Evolutionary conservation across 495 filamentous ascomycete genomes (phyloP).

Genomic region (Penicillium subrubescens): DNA sequence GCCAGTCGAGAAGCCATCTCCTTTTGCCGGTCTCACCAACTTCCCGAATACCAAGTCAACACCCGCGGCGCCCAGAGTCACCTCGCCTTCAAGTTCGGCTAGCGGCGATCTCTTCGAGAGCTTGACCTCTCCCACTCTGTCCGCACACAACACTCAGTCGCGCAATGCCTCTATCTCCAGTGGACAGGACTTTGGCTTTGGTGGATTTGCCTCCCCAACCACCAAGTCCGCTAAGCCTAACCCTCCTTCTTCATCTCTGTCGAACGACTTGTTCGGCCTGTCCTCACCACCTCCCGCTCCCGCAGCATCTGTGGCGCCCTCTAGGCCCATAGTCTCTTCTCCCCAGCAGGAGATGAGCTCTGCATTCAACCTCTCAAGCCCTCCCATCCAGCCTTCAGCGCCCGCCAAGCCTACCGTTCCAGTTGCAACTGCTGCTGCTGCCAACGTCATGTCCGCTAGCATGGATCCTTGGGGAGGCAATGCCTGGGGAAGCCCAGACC

Average conservation of each 20-base stretch:
- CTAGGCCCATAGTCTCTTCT: conserved; percentile 40
- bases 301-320: conserved; percentile 44
- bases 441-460: conserved; percentile 35
- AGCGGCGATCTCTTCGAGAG: conserved; percentile 78
- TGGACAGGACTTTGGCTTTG: conserved; percentile 56
- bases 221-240: conserved; percentile 43
- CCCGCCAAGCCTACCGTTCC: conserved; percentile 40
- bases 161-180: conserved; percentile 49
- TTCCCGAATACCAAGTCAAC: conserved; percentile 59
- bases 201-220: conserved; percentile 44
- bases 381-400: conserved; percentile 48
- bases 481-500: conserved; percentile 54
- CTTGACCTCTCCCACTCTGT: conserved; percentile 57
- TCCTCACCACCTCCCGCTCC: conserved; percentile 56
- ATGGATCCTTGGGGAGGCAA: conserved; percentile 55
- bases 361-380: conserved; percentile 78
- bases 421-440: conserved; percentile 34
- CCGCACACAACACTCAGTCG: conserved; percentile 47
- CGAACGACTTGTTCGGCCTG: conserved; percentile 81
- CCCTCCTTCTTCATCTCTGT: conserved; percentile 47
- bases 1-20: conserved; percentile 58
- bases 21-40: conserved; percentile 73
- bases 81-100: conserved; percentile 55
- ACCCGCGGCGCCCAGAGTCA: conserved; percentile 52
- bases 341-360: conserved; percentile 55